Conservation (phyloP, 495 filamentous ascomycete genomes). For the Penicillium antarcticum region DNA sequence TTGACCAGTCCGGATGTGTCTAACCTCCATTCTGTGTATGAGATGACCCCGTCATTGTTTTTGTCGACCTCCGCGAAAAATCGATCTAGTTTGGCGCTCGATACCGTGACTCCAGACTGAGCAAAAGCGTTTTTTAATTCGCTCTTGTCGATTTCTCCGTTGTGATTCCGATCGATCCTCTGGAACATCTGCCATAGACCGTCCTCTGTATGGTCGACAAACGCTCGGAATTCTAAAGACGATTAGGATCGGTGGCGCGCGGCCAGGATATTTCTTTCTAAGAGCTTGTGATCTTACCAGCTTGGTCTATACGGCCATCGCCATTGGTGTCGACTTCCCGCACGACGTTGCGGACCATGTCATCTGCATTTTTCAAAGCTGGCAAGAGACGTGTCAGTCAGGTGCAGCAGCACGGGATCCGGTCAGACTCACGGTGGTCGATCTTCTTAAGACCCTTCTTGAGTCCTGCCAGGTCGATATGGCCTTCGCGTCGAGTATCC, state of each 20-base stretch:
- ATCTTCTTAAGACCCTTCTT: slow-evolving; percentile 82
- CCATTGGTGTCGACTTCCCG: slow-evolving; percentile 77
- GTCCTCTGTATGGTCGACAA: slow-evolving; percentile 81
- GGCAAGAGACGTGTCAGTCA: slow-evolving; percentile 27
- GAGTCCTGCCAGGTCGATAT: slow-evolving; percentile 77
- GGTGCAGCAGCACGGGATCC: slow-evolving; percentile 22
- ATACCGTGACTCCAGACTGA: slow-evolving; percentile 73
- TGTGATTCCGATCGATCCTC: slow-evolving; percentile 79
- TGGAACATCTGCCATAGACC: slow-evolving; percentile 79
- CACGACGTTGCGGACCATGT: slow-evolving; percentile 77
- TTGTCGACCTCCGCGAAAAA: slow-evolving; percentile 89
- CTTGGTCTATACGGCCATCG: slow-evolving; percentile 86
- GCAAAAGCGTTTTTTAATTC: slow-evolving; percentile 79
- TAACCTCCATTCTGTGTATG: slow-evolving; percentile 96
- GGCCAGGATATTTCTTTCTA: slow-evolving; percentile 9
- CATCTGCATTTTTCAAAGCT: slow-evolving; percentile 93
- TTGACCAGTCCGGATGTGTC: slow-evolving; percentile 18
- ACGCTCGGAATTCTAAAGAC: slow-evolving; percentile 74
- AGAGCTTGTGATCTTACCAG: slow-evolving; percentile 55
- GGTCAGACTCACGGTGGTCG: slow-evolving; percentile 77
- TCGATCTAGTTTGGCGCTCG: slow-evolving; percentile 69
- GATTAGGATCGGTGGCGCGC: slow-evolving; percentile 20
- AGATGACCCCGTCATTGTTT: slow-evolving; percentile 85
- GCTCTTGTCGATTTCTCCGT: slow-evolving; percentile 82
- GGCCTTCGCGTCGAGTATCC: slow-evolving; percentile 70